A percentile compares a stretch with the other conserved stretches of the same genome.
Conservation (phyloP, 495 filamentous ascomycete species). For the Daldinia caldariorum region DNA sequence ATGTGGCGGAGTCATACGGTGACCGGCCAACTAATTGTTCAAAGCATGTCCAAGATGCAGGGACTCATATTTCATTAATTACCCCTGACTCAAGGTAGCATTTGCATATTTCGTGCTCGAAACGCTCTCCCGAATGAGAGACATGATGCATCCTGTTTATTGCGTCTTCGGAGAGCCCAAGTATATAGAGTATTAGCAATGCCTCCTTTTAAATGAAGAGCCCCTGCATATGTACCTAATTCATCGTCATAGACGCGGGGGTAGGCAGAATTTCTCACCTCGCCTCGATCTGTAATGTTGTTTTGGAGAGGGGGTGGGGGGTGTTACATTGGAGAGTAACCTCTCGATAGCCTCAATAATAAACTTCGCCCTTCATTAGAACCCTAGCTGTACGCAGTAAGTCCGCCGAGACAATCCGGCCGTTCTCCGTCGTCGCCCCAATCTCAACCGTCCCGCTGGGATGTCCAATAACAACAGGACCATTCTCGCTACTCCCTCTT, state of each 20-base stretch:
- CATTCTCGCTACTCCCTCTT: constrained; percentile 40
- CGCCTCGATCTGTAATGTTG: not conserved
- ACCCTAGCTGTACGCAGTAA: constrained; percentile 64
- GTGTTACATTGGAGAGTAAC: not conserved
- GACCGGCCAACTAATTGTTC: no score
- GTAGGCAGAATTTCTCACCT: not conserved
- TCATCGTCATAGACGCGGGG: no score
- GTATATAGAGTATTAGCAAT: not conserved
- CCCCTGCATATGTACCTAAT: not conserved
- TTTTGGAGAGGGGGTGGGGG: no score
- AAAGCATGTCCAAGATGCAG: no score
- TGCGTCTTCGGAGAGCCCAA: not conserved
- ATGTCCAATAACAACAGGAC: constrained; percentile 65
- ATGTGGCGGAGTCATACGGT: no score
- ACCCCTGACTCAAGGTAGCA: no score
- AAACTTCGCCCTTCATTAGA: constrained; percentile 66
- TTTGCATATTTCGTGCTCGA: no score
- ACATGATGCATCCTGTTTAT: no score
- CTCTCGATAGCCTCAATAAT: constrained; percentile 51
- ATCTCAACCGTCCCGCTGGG: constrained; percentile 69
- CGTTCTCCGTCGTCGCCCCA: constrained; percentile 56
- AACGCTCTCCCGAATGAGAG: no score
- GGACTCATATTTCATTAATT: no score
- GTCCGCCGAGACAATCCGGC: constrained; percentile 57
- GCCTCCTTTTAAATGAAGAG: not conserved